These are phyloP conservation scores for Boletus sp. DNA, from an alignment of 1,284 basidiomycete species.

Conservation along the genomic window DNA sequence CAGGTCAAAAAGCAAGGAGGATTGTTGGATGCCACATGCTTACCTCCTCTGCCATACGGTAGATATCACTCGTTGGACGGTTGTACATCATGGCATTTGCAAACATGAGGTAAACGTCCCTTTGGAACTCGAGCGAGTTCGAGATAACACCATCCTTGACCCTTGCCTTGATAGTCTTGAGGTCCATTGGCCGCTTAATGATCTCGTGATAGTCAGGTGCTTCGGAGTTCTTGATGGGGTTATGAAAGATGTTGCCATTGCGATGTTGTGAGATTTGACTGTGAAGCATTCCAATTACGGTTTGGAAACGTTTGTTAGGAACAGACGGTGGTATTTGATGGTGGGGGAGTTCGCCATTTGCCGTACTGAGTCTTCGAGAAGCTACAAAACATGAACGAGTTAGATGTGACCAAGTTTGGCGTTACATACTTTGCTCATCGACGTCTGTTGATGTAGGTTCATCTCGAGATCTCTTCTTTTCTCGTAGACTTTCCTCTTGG, in stretches of 20 bases:
- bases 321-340: conserved; percentile 30
- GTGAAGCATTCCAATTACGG: conserved; percentile 75
- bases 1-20: neutral
- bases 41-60: conserved; percentile 86
- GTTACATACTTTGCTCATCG: conserved; percentile 51
- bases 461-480: conserved; percentile 63
- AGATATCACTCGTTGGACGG: conserved; percentile 75
- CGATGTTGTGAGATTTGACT: conserved; percentile 79
- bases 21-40: conserved; percentile 26
- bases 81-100: conserved; percentile 98
- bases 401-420: no score
- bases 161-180: conserved; percentile 81
- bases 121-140: conserved; percentile 81
- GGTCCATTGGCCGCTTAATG: conserved; percentile 87
- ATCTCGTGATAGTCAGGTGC: conserved; percentile 90
- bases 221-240: conserved; percentile 82
- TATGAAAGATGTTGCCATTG: conserved; percentile 86
- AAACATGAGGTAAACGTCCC: conserved; percentile 90
- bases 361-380: conserved; percentile 18
- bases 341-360: conserved; percentile 20
- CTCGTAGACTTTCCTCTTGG: conserved; percentile 47
- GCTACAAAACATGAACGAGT: conserved; percentile 20
- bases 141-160: conserved; percentile 80
- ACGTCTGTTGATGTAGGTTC: conserved; percentile 54
- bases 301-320: conserved; percentile 72